Evolutionary conservation across 371 early-diverging fungal species (phyloP).

Genomic region (Capniomyces stellatus): DNA sequence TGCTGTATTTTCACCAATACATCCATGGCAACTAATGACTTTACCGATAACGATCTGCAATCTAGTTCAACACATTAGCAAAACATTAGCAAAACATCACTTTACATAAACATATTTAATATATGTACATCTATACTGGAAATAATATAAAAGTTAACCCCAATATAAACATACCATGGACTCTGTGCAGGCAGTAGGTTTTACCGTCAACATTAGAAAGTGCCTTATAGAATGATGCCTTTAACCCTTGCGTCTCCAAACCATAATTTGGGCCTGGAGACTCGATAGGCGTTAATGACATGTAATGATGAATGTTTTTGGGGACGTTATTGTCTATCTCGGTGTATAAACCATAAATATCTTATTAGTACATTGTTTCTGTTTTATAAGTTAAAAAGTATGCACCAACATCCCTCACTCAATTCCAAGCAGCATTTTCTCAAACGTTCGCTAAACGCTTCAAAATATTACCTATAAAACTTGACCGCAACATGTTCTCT

Average conservation of each 20-base stretch:
- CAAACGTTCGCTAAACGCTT: background rate
- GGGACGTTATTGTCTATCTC: background rate
- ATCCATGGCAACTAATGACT: slow-evolving; percentile 62
- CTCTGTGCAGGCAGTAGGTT: slow-evolving; percentile 57
- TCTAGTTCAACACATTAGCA: background rate
- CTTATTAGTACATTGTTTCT: background rate
- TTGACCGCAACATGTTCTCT: background rate
- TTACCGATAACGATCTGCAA: slow-evolving; percentile 5
- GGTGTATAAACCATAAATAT: background rate
- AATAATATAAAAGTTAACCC: too few relatives aligned
- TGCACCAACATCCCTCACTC: too few relatives aligned
- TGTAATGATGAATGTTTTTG: background rate
- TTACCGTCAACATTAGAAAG: slow-evolving; percentile 65
- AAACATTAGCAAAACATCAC: too few relatives aligned
- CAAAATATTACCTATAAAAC: background rate
- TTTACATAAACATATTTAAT: background rate
- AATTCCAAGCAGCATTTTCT: too few relatives aligned
- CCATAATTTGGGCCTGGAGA: background rate
- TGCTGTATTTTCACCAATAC: slow-evolving; percentile 65
- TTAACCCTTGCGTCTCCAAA: background rate
- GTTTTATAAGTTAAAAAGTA: too few relatives aligned
- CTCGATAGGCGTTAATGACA: slow-evolving; percentile 1
- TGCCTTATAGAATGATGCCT: slow-evolving; percentile 31
- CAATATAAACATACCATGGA: slow-evolving; percentile 34
- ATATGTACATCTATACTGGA: background rate